Conservation (phyloP, 108 stramenopile species). For the Cylindrotheca closterium region DNA sequence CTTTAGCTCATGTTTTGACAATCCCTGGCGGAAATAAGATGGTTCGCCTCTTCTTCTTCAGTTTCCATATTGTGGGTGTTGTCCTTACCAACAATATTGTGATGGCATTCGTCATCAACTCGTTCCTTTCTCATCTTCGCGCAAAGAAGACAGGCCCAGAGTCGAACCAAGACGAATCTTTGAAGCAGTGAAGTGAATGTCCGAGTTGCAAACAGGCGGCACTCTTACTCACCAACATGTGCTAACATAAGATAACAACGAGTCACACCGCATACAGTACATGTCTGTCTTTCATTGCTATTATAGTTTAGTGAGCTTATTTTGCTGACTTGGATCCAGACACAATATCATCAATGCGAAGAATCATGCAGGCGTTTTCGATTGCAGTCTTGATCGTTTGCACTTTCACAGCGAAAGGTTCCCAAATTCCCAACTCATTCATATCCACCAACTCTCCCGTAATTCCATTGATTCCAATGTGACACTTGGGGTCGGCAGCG, state of each 20-base stretch:
- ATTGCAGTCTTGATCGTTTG: conserved; percentile 99
- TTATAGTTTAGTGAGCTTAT: too few relatives aligned
- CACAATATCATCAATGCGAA: conserved; percentile 99
- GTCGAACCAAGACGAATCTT: too few relatives aligned
- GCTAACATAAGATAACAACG: too few relatives aligned
- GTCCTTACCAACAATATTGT: conserved; percentile 77
- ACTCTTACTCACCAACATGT: too few relatives aligned
- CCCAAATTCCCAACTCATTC: conserved; percentile 97
- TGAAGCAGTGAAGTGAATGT: too few relatives aligned
- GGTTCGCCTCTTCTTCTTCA: conserved; percentile 65
- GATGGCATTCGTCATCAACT: conserved; percentile 74
- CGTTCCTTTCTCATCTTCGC: conserved; percentile 61
- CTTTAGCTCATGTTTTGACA: too few relatives aligned
- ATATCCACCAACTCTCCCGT: conserved; percentile 97
- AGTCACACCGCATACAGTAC: too few relatives aligned
- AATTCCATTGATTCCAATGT: conserved; percentile 94
- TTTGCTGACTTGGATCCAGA: conserved; percentile 89
- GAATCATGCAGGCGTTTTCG: conserved; percentile 96
- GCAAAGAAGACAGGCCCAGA: background rate
- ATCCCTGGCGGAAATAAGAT: too few relatives aligned
- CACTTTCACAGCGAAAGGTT: conserved; percentile 98
- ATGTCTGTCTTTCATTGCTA: too few relatives aligned
- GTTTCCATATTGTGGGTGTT: conserved; percentile 72
- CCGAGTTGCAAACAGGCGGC: too few relatives aligned
- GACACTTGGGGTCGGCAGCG: conserved; percentile 68